Evolutionary conservation across 768 basidiomycete species (phyloP), one percentile per base, ranked within the genome.

Genomic region (Neoboletus subvelutipes): DNA sequence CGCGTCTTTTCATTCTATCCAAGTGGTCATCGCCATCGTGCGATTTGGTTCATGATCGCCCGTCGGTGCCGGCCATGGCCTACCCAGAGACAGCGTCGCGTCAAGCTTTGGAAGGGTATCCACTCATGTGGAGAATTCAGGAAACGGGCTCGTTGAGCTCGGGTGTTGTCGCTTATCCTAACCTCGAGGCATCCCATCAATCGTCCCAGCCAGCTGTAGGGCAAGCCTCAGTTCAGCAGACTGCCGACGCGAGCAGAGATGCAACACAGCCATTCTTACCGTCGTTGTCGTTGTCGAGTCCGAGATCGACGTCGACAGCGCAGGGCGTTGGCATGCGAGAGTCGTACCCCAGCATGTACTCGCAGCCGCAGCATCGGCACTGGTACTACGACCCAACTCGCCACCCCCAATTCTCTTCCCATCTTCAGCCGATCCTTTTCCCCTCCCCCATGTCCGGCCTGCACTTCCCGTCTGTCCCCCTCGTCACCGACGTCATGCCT

Each of bases 51-150:
- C 46, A 12, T n/a, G 50, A 39, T 39, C 45, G 24, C 24, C 33
- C 34, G n/a, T 50, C 52, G 33, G 22, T 22, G 33, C 24, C 33
- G 51, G 15, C 36, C 29, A 58, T 62, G 55, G 17, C 60, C n/a
- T 6, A 24, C n/a, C 9, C n/a, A 13, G 28, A 40, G 28, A 20
- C 20, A 20, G n/a, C 15, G 39, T 51, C 37, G 26, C 50, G 5
- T 20, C 37, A 36, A n/a, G 18, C 24, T 18, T n/a, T n/a, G 34
- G 17, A 13, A 6, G 48, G 34, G n/a, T 24, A 17, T 36, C 1
- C 3, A 5, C 6, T 9, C 2, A 3, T 24, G 17, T 34, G 33
- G 34, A 17, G 34, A 18, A 4, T 3, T 39, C 49, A 18, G n/a
- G 37, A 49, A 26, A 50, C n/a, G 36, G 7, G 50, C 28, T 9